Percentiles rank a stretch among this genome's conserved stretches.
Conservation (phyloP, 1,139 yeast genomes). For the Kluyveromyces marxianus region DNA sequence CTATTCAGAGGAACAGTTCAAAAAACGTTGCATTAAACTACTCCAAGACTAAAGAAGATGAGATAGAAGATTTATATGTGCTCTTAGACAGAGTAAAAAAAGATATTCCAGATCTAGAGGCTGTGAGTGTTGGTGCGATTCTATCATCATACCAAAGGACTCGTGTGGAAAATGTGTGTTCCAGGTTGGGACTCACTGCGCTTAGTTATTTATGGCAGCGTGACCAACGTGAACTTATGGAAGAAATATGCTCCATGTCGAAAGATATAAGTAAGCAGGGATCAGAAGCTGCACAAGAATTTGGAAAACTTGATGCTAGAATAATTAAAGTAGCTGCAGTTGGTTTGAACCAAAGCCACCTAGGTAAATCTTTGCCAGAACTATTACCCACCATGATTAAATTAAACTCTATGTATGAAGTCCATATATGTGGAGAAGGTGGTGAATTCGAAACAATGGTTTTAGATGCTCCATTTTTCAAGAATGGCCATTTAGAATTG, state of each 20-base stretch:
- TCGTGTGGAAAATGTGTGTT: conserved; percentile 86
- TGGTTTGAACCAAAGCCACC: conserved; percentile 59
- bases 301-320: conserved; percentile 68
- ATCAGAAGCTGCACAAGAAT: conserved; percentile 8
- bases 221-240: conserved; percentile 68
- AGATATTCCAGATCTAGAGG: conserved; percentile 67
- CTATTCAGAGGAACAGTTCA: conserved; percentile 51
- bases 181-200: conserved; percentile 56
- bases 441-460: conserved; percentile 95
- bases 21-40: conserved; percentile 66
- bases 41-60: conserved; percentile 57
- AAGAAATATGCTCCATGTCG: conserved; percentile 58
- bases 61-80: conserved; percentile 68
- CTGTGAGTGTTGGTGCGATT: conserved; percentile 93
- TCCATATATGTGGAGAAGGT: conserved; percentile 96
- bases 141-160: conserved; percentile 88
- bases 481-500: conserved; percentile 43
- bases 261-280: conserved; percentile 6
- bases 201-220: conserved; percentile 87
- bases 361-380: conserved; percentile 60
- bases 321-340: conserved; percentile 89
- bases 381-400: conserved; percentile 51
- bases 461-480: conserved; percentile 80
- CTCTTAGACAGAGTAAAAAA: conserved; percentile 42
- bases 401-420: conserved; percentile 61